phyloP scores from a whole-genome alignment of 352 stramenopile species.

The Pythium diclinum region DNA sequence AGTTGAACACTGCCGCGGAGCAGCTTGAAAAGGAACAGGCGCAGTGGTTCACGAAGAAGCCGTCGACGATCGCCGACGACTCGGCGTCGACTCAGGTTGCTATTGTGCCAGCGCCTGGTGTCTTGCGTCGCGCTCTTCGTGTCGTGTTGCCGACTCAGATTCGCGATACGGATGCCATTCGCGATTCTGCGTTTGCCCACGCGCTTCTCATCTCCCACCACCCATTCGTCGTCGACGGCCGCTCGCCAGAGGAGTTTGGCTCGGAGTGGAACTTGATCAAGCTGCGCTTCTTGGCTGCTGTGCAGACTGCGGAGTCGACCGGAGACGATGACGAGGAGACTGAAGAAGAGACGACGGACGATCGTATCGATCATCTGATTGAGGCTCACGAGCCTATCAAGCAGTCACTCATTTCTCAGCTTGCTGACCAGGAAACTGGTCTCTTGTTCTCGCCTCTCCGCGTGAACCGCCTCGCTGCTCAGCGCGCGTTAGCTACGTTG shows the following conservation, averaged over 20 bases:
- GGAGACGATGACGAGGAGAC: conserved; percentile 53
- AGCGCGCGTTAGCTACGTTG: conserved; percentile 67
- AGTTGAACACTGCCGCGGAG: conserved; percentile 41
- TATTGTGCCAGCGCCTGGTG: conserved; percentile 43
- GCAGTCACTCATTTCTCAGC: conserved; percentile 41
- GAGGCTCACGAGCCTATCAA: conserved; percentile 65
- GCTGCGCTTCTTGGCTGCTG: conserved; percentile 45
- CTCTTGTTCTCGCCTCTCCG: conserved; percentile 50
- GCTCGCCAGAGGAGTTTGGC: conserved; percentile 42
- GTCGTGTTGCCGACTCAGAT: conserved; percentile 48
- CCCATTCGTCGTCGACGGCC: conserved; percentile 66
- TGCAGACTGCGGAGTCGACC: conserved; percentile 8
- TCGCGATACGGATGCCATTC: conserved; percentile 32
- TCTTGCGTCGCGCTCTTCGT: conserved; percentile 60
- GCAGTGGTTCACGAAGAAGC: conserved; percentile 15
- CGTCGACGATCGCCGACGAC: conserved; percentile 30
- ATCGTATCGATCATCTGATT: conserved; percentile 79
- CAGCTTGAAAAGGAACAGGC: conserved; percentile 35
- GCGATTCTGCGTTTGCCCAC: conserved; percentile 44
- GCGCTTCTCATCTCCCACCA: conserved; percentile 68
- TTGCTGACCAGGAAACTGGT: conserved; percentile 42
- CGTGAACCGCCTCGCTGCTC: conserved; percentile 55
- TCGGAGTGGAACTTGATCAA: conserved; percentile 71
- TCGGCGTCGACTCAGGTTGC: conserved; percentile 14
- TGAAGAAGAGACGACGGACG: conserved; percentile 42